phyloP scores from a whole-genome alignment of 768 basidiomycete species.

The Pholiota molesta region DNA sequence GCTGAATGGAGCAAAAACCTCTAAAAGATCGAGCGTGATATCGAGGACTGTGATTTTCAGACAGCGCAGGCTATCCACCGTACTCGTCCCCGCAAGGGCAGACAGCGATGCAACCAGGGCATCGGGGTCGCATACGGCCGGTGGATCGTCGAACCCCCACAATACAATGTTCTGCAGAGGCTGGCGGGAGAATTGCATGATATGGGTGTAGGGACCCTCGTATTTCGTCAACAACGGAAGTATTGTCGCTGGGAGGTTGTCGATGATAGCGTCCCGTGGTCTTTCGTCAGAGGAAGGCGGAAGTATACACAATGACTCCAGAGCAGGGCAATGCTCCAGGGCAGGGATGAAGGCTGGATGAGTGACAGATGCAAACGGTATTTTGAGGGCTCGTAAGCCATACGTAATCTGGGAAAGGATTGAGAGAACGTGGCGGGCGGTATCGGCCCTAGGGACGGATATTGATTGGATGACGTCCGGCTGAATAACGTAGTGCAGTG shows the following conservation, averaged over 20 bases:
- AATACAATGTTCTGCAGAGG: constrained; percentile 23
- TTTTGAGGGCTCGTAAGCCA: constrained; percentile 15
- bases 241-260: constrained; percentile 17
- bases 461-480: constrained; percentile 32
- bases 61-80: constrained; percentile 21
- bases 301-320: constrained; percentile 35
- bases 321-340: constrained; percentile 29
- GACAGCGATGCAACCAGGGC: constrained; percentile 20
- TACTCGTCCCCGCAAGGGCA: constrained; percentile 20
- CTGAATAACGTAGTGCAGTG: constrained; percentile 31
- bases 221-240: constrained; percentile 28
- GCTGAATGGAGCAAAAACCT: constrained; percentile 18
- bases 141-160: constrained; percentile 33
- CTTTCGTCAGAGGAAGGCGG: constrained; percentile 29
- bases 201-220: constrained; percentile 32
- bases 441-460: constrained; percentile 35
- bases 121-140: constrained; percentile 25
- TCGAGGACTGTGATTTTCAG: constrained; percentile 25
- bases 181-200: constrained; percentile 26
- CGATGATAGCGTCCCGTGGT: constrained; percentile 19
- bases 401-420: constrained; percentile 18
- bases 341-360: constrained; percentile 28
- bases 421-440: constrained; percentile 31
- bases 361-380: constrained; percentile 30
- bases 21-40: constrained; percentile 23